A percentile compares a stretch with the other conserved stretches of the same genome.
Evolutionary conservation across 108 stramenopile species (phyloP).

Genomic region (Aurantiochytrium sp.): DNA sequence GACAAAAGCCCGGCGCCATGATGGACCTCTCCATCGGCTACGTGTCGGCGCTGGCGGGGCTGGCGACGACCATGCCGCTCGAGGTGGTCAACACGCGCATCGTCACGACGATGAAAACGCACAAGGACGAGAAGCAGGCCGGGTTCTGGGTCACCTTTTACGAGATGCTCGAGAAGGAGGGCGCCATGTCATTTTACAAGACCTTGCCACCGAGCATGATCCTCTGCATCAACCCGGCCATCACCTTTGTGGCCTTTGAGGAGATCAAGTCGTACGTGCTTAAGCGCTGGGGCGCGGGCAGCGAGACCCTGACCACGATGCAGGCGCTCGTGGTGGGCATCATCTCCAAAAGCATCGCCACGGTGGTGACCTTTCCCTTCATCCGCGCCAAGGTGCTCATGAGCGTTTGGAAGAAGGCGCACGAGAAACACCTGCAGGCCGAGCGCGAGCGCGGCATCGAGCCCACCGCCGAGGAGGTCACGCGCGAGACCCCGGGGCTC

Average conservation of each 20-base stretch:
- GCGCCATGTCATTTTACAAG: neutral
- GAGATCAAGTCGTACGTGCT: neutral
- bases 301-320: neutral
- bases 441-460: slow-evolving; percentile 6
- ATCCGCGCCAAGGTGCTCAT: slow-evolving; percentile 25
- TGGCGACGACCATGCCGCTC: neutral
- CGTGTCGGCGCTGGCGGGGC: neutral
- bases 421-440: neutral
- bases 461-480: neutral
- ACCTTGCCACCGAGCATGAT: slow-evolving; percentile 1
- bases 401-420: slow-evolving; percentile 21
- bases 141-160: slow-evolving; percentile 12
- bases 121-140: neutral
- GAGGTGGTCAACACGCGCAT: slow-evolving; percentile 22
- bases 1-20: neutral
- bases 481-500: neutral
- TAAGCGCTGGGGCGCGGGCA: neutral
- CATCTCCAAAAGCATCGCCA: neutral
- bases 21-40: neutral
- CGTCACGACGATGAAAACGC: neutral
- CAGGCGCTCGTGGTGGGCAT: neutral
- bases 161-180: neutral
- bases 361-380: slow-evolving; percentile 7
- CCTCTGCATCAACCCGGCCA: slow-evolving; percentile 24
- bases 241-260: slow-evolving; percentile 5